These are phyloP conservation scores for Monilinia polystroma DNA, from an alignment of 2,329 filamentous ascomycete species.

Conservation along the genomic window DNA sequence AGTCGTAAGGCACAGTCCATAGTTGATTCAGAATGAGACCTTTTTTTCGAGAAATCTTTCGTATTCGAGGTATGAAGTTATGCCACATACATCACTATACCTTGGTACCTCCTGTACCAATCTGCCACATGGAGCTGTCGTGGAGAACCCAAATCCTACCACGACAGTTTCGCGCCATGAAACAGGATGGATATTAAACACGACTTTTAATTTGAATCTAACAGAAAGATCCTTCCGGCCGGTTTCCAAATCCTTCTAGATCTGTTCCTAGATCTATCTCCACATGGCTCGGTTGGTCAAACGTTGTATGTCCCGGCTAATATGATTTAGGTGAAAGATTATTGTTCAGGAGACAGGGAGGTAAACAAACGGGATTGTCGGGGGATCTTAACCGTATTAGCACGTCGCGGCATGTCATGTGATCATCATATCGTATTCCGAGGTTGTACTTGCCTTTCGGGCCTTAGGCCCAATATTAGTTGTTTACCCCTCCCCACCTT, in stretches of 20 bases:
- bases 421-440: background rate
- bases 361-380: background rate
- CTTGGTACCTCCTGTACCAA: background rate
- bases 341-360: background rate
- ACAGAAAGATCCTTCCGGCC: conserved; percentile 6
- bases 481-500: conserved; percentile 7
- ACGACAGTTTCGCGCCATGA: background rate
- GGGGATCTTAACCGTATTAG: background rate
- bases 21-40: background rate
- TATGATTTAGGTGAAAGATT: background rate
- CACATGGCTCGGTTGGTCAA: conserved; percentile 10
- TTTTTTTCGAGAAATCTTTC: background rate
- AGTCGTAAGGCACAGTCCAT: background rate
- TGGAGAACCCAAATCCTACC: conserved; percentile 6
- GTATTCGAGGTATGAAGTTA: background rate
- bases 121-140: background rate
- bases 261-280: conserved; percentile 16
- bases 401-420: background rate
- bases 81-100: background rate
- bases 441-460: background rate
- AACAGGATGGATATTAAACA: background rate
- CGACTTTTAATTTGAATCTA: conserved; percentile 3
- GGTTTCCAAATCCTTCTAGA: conserved; percentile 19
- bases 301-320: conserved; percentile 6
- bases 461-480: background rate